Evolutionary conservation across 805 yeast genomes (phyloP).

Genomic region (Suhomyces canberraensis): DNA sequence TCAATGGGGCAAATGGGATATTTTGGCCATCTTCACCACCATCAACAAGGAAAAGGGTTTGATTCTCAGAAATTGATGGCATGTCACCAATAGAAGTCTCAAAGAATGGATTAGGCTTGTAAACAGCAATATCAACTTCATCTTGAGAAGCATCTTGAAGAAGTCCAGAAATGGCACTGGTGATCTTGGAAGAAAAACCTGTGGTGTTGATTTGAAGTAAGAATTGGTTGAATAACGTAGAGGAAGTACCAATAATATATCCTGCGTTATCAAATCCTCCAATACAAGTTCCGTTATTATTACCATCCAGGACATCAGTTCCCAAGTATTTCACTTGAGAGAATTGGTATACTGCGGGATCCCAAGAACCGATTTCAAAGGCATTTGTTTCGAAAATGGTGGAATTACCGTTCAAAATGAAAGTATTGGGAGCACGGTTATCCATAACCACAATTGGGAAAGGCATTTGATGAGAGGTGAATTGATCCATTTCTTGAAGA

Average conservation of each 20-base stretch:
- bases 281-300: slow-evolving; percentile 16
- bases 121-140: slow-evolving; percentile 31
- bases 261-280: slow-evolving; percentile 27
- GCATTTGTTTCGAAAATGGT: slow-evolving; percentile 26
- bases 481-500: slow-evolving; percentile 17
- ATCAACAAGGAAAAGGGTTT: slow-evolving; percentile 58
- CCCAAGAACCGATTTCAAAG: slow-evolving; percentile 28
- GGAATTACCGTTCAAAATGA: slow-evolving; percentile 22
- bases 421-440: slow-evolving; percentile 20
- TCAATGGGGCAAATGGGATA: slow-evolving; percentile 62
- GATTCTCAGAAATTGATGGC: slow-evolving; percentile 35
- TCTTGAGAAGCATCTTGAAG: slow-evolving; percentile 39
- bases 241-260: slow-evolving; percentile 23
- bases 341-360: slow-evolving; percentile 22
- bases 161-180: slow-evolving; percentile 19
- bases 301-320: slow-evolving; percentile 16
- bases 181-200: slow-evolving; percentile 14
- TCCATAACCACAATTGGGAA: slow-evolving; percentile 26
- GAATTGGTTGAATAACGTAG: slow-evolving; percentile 24
- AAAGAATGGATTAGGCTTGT: slow-evolving; percentile 39
- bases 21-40: slow-evolving; percentile 80
- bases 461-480: slow-evolving; percentile 25
- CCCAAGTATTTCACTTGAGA: slow-evolving; percentile 25
- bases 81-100: slow-evolving; percentile 30
- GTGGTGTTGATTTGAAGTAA: slow-evolving; percentile 17